Conservation (phyloP, 108 stramenopile species). For the Aurantiochytrium sp. region DNA sequence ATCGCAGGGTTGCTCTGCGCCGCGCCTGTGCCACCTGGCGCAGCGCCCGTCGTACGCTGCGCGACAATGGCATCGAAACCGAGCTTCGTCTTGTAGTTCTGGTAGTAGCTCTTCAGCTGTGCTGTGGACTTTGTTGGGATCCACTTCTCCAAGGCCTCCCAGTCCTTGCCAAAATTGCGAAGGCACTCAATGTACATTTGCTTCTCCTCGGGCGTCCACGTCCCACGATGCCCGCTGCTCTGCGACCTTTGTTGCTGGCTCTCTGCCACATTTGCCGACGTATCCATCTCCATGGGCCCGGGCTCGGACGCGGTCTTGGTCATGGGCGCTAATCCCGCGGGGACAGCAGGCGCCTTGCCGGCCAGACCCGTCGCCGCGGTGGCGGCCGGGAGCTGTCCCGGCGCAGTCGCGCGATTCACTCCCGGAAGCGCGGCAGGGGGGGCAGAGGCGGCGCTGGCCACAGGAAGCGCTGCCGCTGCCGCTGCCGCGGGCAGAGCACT, state of each 20-base stretch:
- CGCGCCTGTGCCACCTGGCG: background rate
- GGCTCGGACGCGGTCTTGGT: too few species aligned
- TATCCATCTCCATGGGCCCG: too few species aligned
- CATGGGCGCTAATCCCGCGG: too few species aligned
- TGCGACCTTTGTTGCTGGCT: background rate
- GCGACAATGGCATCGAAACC: background rate
- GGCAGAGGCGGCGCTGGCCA: too few species aligned
- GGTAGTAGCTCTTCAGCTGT: constrained; percentile 33
- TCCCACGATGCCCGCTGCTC: background rate
- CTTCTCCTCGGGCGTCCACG: constrained; percentile 27
- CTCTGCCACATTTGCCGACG: too few species aligned
- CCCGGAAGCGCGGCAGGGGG: too few species aligned
- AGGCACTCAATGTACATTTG: background rate
- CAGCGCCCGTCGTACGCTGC: background rate
- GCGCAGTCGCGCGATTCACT: too few species aligned
- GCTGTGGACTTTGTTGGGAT: constrained; percentile 19
- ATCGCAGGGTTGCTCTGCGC: background rate
- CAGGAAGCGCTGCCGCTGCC: too few species aligned
- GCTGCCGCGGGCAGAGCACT: too few species aligned
- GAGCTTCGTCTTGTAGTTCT: constrained; percentile 35
- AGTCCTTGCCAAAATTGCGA: constrained; percentile 8
- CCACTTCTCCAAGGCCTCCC: background rate
- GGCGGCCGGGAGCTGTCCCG: too few species aligned
- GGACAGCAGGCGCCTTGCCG: too few species aligned
- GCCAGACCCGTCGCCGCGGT: too few species aligned